Base-by-base conservation (phyloP, 192 early-diverging fungal genomes). In the Linnemannia elongata region DNA sequence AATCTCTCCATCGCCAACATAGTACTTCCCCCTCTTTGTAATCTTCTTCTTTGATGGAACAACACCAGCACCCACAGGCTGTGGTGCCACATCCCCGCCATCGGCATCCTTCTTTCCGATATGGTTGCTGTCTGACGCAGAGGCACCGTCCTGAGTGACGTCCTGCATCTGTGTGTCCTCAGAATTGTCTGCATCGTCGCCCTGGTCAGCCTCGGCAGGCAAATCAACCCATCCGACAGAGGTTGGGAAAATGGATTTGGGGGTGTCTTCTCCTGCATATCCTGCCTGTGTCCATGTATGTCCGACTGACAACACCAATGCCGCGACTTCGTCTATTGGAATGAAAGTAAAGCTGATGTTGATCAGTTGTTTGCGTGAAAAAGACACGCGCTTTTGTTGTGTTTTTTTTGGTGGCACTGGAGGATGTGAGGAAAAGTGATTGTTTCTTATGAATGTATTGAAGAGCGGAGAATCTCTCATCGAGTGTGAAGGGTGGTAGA, bases 231-330 rank as follows among this genome's bases (percentile, higher is more conserved):
- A 93, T 10, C 97, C 98, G 18, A 95, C 93, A 20, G 88, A 92
- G 5, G 97, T 95, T 3, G 97, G 96, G 75, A 97, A 97, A 38
- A 97, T 95, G 0, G 93, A 95, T 78, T 94, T 94, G 12, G 99
- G 99, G 44, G 94, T 91, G 89, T 99, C 98, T 82, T 99, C 98
- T 75, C 99, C 99, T n/a, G 97, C 97, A 89, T 96, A 99, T 72
- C 99, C 99, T 33, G 97, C 97, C 72, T 96, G 96, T 47, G 95
- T 95, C 89, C 93, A 95, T 60, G 93, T 93, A 79, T 95, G 94
- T 55, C 99, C 99, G 60, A 98, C 91, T 81, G 99, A 98, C 78
- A 99, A 85, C 45, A 99, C 97, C 27, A 99, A 82, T 12, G 97
- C 98, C 69, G 94, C 93, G 68, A 99, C 97, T 91, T 99, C 97